These are phyloP conservation scores for Hemerocallis citrina DNA, from an alignment of 106 monocot species.

Conservation along the genomic window DNA sequence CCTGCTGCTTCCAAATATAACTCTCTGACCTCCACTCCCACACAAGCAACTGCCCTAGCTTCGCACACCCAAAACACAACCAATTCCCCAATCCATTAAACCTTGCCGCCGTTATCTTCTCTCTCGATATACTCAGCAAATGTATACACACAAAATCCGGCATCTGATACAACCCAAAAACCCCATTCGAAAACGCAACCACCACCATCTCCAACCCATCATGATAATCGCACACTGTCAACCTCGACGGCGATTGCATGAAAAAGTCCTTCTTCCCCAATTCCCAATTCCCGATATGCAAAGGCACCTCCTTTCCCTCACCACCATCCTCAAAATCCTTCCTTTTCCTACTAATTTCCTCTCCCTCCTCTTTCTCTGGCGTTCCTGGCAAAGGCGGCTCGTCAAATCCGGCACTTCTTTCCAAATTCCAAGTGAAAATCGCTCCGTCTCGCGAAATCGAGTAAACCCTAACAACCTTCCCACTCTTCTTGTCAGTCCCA, in stretches of 20 bases:
- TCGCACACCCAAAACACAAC: slow-evolving; percentile 94
- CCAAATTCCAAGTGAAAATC: slow-evolving; percentile 76
- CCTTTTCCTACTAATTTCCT: slow-evolving; percentile 10
- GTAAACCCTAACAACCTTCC: slow-evolving; percentile 39
- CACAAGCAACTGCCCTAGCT: slow-evolving; percentile 91
- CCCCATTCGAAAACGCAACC: slow-evolving; percentile 92
- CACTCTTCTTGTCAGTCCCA: slow-evolving; percentile 42
- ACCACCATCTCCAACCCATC: slow-evolving; percentile 89
- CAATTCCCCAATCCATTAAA: slow-evolving; percentile 86
- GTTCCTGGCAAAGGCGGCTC: slow-evolving; percentile 14
- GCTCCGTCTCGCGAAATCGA: slow-evolving; percentile 74
- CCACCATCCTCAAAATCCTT: slow-evolving; percentile 2
- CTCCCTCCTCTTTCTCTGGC: not conserved
- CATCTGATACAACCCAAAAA: slow-evolving; percentile 98
- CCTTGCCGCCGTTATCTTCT: slow-evolving; percentile 87
- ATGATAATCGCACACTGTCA: slow-evolving; percentile 95
- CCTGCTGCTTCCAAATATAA: slow-evolving; percentile 96
- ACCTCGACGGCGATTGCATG: slow-evolving; percentile 63
- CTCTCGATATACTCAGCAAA: slow-evolving; percentile 78
- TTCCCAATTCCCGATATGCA: slow-evolving; percentile 59
- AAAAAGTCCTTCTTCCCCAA: slow-evolving; percentile 88
- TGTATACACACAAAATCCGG: slow-evolving; percentile 96
- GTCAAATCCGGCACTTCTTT: slow-evolving; percentile 10
- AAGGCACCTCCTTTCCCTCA: slow-evolving; percentile 4
- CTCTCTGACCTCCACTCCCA: slow-evolving; percentile 99